Base-by-base conservation (phyloP, 1,284 basidiomycete species). In the Cystobasidium slooffiae region DNA sequence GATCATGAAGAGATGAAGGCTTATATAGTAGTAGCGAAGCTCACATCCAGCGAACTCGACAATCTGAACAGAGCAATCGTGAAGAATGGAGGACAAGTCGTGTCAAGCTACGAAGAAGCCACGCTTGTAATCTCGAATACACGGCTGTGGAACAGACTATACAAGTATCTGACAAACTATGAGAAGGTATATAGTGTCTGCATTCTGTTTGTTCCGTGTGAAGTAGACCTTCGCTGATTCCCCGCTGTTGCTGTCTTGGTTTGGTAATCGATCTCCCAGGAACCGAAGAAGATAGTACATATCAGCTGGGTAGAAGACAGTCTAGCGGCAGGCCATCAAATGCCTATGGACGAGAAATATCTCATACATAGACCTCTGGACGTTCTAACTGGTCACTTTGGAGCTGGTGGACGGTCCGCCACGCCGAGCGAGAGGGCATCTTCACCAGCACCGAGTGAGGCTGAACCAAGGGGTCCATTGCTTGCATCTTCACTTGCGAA, bases 231-330 rank as follows among this genome's bases (percentile, higher is more conserved):
- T 16, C 18, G 37, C 41, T 56, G 53, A 52, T 31, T 31, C 31
- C 31, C 31, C 31, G 66, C 24, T 20, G 46, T 9, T 37, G 22
- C 51, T 51, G 53, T 20, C 53, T 43, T 39, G 18, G 10, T 16
- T 24, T 31, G 65, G 7, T 52, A 47, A 3, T 52, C 8, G 43
- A 37, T 31, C 37, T 52, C 20, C 53, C 69, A 72, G 69, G 69
- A 72, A 53, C 49, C 43, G 22, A 75, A 75, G 53, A 75, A 55
- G 24, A 56, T 75, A 44, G 46, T 68, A 51, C 64, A 44, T 16
- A 12, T 62, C 18, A 58, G 59, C 55, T 75, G 75, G 75, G 16
- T 73, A 6, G 46, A 68, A n/a, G 75, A 75, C 41, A 58, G 61
- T n/a, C 41, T 75, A 31, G 62, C 69, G 22, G 63, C 69, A 31